Evolutionary conservation across 2,329 filamentous ascomycete species (phyloP), one percentile per base, ranked within the genome.

Genomic region (Thelonectria discophora): DNA sequence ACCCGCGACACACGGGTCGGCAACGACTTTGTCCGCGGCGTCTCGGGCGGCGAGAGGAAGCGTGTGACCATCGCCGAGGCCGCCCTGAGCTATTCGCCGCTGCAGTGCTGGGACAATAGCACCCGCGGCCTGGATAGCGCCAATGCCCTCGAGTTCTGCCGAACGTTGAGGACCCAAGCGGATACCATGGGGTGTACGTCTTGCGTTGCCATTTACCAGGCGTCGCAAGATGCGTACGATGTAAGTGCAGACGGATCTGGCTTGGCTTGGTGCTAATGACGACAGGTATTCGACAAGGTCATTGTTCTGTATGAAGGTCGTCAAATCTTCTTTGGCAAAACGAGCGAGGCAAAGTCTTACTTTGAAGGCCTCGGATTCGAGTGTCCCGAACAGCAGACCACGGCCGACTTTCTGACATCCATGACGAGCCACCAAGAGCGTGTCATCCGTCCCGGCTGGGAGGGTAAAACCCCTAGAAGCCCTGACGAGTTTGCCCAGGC

Each of bases 31-130:
- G 78, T 90, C 17, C 86, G 88, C 0, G 70, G 70, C 27, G 82
- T 86, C 0, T 81, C 78, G 61, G 83, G 84, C 57, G 84, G 84
- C 56, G 84, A 86, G 73, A 73, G 81, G 7, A 78, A 77, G 62
- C 71, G 80, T 9, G 80, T 76, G 3, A 76, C 72, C 1, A 76
- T 77, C 7, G 69, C 75, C 0, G 74, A 77, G 27, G 74, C 73
- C 1, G 65, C 70, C 3, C 59, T 77, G 2, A 66, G 71, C 2
- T 69, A 70, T 61, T 76, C 65, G 76, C 83, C 45, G 79, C 78
- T 85, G 0, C 88, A 91, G 74, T 90, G 88, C 63, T 93, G 90
- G 90, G 90, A 88, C 55, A 90, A 90, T 55, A 86, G 83, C 7
- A 90, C 88, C 0, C 78, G 81, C 49, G 88, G 88, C n/a, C 77